A percentile compares a stretch with the other conserved stretches of the same genome.
Conservation (phyloP, 2,329 filamentous ascomycete species). For the Aspergillus viridinutans region DNA sequence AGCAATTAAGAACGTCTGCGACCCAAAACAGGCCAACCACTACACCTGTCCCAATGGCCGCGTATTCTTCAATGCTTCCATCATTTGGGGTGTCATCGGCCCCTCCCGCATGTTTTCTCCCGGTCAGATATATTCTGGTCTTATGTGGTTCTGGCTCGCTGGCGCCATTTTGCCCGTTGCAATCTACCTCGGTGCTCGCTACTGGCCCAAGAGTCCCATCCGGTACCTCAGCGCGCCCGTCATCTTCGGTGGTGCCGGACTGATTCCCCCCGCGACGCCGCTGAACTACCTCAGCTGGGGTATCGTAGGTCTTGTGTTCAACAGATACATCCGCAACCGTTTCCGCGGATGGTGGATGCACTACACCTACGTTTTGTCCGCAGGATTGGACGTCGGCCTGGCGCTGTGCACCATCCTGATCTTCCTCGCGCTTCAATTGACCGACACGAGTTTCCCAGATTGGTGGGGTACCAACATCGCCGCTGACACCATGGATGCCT, state of each 20-base stretch:
- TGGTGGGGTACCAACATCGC: conserved; percentile 68
- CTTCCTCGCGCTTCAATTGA: conserved; percentile 64
- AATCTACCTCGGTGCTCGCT: conserved; percentile 59
- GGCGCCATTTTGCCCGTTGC: conserved; percentile 59
- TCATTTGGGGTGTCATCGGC: conserved; percentile 71
- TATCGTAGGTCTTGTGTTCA: conserved; percentile 63
- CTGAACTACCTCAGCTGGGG: conserved; percentile 71
- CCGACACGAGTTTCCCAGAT: conserved; percentile 49
- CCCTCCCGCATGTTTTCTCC: conserved; percentile 65
- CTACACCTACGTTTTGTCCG: conserved; percentile 73
- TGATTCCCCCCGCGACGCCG: conserved; percentile 65
- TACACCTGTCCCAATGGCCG: conserved; percentile 56
- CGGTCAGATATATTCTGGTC: conserved; percentile 56
- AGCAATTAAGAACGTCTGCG: conserved; percentile 63
- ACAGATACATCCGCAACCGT: conserved; percentile 61
- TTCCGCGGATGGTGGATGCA: conserved; percentile 71
- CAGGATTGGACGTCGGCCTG: conserved; percentile 65
- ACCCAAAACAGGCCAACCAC: conserved; percentile 54
- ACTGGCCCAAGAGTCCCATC: conserved; percentile 58
- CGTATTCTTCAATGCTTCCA: conserved; percentile 65
- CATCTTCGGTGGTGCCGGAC: conserved; percentile 61
- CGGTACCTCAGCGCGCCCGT: conserved; percentile 66
- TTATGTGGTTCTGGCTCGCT: conserved; percentile 69
- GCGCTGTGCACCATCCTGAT: conserved; percentile 64
- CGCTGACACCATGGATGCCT: conserved; percentile 57